Percentiles rank a stretch among this genome's conserved stretches.
Conservation (phyloP, 805 yeast species). For the Metahyphopichia silvanorum region DNA sequence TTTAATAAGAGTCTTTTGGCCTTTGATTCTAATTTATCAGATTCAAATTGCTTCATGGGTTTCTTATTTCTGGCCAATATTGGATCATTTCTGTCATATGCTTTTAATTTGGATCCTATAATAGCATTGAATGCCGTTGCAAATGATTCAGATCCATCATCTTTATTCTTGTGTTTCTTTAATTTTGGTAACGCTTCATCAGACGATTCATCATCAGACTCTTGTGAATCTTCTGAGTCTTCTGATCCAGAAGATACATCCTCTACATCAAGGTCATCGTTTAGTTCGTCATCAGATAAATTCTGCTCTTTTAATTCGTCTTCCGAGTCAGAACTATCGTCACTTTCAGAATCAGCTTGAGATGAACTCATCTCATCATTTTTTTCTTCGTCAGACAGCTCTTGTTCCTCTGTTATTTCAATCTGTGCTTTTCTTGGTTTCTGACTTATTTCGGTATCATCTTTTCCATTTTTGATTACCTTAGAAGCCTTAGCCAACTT, state of each 20-base stretch:
- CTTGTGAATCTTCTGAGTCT: conserved; percentile 11
- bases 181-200: conserved; percentile 45
- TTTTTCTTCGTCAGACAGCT: too few species aligned
- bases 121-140: conserved; percentile 83
- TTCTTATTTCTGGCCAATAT: conserved; percentile 81
- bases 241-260: conserved; percentile 11
- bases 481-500: too few species aligned
- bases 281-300: conserved; percentile 14
- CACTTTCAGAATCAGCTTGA: too few species aligned
- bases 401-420: too few species aligned
- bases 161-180: conserved; percentile 54
- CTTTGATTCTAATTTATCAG: conserved; percentile 77
- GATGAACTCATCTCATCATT: too few species aligned
- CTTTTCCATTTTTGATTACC: too few species aligned
- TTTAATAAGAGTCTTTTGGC: conserved; percentile 67
- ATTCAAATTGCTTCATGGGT: conserved; percentile 67
- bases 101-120: conserved; percentile 79
- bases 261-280: conserved; percentile 23
- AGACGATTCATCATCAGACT: conserved; percentile 17
- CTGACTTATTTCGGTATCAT: too few species aligned
- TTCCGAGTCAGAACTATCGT: conserved; percentile 9
- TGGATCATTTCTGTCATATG: conserved; percentile 86
- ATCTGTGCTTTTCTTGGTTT: too few species aligned
- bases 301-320: conserved; percentile 19
- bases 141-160: conserved; percentile 74